Conservation (phyloP, 257 asterid genomes). For the Nicotiana benthamiana region DNA sequence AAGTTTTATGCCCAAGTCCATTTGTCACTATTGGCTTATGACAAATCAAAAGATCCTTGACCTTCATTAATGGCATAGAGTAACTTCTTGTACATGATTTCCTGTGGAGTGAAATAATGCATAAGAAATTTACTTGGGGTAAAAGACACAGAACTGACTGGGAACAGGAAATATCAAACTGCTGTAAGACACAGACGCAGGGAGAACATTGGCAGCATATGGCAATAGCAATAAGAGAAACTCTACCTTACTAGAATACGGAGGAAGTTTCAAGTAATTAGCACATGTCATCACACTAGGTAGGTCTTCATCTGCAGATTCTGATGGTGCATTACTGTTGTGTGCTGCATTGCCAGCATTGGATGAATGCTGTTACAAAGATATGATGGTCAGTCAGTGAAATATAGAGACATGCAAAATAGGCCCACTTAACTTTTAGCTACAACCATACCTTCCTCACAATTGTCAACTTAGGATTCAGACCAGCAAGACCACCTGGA, state of each 20-base stretch:
- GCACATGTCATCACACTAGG: constrained; percentile 99
- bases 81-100: constrained; percentile 80
- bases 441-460: constrained; percentile 68
- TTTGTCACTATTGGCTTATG: constrained; percentile 26
- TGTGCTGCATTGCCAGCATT: constrained; percentile 34
- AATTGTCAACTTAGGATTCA: constrained; percentile 91
- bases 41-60: constrained; percentile 93
- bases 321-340: constrained; percentile 56
- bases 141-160: not conserved
- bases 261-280: constrained; percentile 97
- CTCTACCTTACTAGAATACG: constrained; percentile 86
- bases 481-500: constrained; percentile 82
- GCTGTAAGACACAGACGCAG: not conserved
- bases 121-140: not conserved
- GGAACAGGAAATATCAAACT: not conserved
- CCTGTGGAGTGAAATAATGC: constrained; percentile 31
- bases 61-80: constrained; percentile 89
- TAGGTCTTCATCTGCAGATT: constrained; percentile 88
- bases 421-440: not conserved
- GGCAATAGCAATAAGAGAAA: not conserved
- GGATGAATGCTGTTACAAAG: constrained; percentile 64
- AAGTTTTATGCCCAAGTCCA: not conserved
- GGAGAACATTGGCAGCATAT: not conserved
- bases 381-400: not conserved
- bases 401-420: not conserved